phyloP scores from a whole-genome alignment of 2,329 filamentous ascomycete species.

The Hypoxylon sp. region DNA sequence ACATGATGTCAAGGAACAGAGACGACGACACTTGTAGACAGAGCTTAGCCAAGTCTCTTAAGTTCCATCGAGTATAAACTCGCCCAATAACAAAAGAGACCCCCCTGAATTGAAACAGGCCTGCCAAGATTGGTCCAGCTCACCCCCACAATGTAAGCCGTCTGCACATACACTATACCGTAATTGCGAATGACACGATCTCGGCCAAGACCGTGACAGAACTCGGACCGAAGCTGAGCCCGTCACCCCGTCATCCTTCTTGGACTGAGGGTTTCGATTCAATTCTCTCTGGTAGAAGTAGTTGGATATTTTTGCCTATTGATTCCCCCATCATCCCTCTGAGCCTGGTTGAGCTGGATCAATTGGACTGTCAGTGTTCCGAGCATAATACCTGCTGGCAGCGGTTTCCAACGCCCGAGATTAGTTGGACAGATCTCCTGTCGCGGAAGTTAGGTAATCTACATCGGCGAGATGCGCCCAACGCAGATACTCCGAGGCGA shows the following conservation, averaged over 20 bases:
- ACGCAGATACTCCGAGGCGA: conserved; percentile 33
- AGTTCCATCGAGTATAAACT: not conserved
- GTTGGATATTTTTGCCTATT: not conserved
- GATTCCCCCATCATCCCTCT: not conserved
- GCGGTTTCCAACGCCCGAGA: not conserved
- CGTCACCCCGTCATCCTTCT: conserved; percentile 6
- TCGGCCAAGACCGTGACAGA: not conserved
- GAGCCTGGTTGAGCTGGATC: not conserved
- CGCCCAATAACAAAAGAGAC: conserved; percentile 4
- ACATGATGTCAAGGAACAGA: not conserved
- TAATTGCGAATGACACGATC: conserved; percentile 16
- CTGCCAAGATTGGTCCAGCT: conserved; percentile 2
- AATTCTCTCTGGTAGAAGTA: not conserved
- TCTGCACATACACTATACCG: conserved; percentile 6
- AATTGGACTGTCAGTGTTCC: not conserved
- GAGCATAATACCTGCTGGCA: not conserved
- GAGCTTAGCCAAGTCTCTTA: not conserved
- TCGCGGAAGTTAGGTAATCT: not conserved
- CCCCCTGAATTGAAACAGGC: conserved; percentile 8
- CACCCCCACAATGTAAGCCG: conserved; percentile 32
- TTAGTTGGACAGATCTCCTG: not conserved
- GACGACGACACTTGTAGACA: not conserved
- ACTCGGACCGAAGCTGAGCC: conserved; percentile 21
- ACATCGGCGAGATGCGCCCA: conserved; percentile 30
- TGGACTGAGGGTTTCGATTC: not conserved